Evolutionary conservation across 129 eudicot species (phyloP).

Genomic region (Mikania micrantha): DNA sequence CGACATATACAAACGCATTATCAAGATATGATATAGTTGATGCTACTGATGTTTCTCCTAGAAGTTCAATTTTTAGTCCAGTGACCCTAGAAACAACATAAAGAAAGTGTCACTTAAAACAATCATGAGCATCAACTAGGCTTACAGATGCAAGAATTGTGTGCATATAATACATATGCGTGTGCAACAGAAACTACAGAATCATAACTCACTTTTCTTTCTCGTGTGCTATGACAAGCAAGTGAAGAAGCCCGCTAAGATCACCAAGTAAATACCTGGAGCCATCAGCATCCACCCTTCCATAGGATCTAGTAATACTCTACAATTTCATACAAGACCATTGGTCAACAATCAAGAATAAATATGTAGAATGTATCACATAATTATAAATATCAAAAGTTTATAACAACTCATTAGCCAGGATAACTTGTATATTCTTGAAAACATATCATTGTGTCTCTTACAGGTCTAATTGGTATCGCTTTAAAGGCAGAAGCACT

Average conservation of each 20-base stretch:
- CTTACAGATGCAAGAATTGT: not conserved
- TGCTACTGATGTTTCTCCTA: slow-evolving; percentile 95
- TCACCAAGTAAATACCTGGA: slow-evolving; percentile 94
- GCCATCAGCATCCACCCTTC: slow-evolving; percentile 97
- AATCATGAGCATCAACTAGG: not conserved
- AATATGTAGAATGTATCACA: not conserved
- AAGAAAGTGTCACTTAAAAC: not conserved
- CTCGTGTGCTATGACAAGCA: slow-evolving; percentile 93
- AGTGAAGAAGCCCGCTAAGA: slow-evolving; percentile 90
- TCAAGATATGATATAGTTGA: slow-evolving; percentile 95
- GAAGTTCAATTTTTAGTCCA: slow-evolving; percentile 92
- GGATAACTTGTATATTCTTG: not conserved
- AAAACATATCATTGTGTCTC: not conserved
- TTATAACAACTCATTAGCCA: not conserved
- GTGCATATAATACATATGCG: not conserved
- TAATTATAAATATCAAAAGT: not conserved
- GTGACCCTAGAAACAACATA: slow-evolving; percentile 60
- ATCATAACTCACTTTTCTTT: slow-evolving; percentile 68
- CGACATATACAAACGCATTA: slow-evolving; percentile 86
- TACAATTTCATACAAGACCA: slow-evolving; percentile 18
- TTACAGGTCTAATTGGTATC: slow-evolving; percentile 93
- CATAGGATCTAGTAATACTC: slow-evolving; percentile 93
- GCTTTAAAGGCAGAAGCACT: slow-evolving; percentile 95
- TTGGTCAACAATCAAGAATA: not conserved
- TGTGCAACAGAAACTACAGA: not conserved